Percentiles rank a stretch among this genome's conserved stretches.
These are phyloP conservation scores for Globisporangium takayamanum DNA, from an alignment of 352 stramenopile genomes.

Conservation along the genomic window DNA sequence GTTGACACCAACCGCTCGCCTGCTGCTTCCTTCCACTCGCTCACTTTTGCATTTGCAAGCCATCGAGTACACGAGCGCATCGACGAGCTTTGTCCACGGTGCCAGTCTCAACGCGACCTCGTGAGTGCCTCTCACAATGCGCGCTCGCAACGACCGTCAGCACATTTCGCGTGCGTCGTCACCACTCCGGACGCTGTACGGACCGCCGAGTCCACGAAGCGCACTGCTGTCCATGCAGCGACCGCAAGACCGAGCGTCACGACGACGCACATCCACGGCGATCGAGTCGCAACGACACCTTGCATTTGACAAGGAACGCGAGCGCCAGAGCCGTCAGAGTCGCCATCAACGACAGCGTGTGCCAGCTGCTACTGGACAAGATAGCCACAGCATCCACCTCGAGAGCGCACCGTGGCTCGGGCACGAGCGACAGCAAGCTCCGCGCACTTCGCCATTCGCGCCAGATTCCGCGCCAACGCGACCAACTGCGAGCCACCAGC, in stretches of 20 bases:
- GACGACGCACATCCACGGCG: not conserved
- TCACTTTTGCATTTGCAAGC: slow-evolving; percentile 4
- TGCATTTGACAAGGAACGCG: not conserved
- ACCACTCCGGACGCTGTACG: too few relatives aligned
- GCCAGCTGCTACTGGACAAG: not conserved
- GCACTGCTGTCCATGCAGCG: not conserved
- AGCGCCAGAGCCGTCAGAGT: not conserved
- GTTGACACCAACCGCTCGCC: too few relatives aligned
- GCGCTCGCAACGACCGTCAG: not conserved
- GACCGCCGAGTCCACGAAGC: not conserved
- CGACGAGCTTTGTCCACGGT: too few relatives aligned
- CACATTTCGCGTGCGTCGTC: not conserved
- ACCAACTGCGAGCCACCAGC: not conserved
- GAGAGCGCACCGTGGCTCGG: slow-evolving; percentile 13
- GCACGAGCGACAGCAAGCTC: slow-evolving; percentile 1
- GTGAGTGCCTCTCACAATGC: not conserved
- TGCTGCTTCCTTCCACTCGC: too few relatives aligned
- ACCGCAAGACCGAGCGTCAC: not conserved
- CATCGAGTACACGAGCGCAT: not conserved
- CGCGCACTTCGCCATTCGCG: not conserved
- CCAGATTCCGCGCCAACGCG: not conserved
- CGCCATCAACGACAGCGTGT: not conserved
- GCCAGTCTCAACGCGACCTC: too few relatives aligned
- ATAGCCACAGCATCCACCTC: slow-evolving; percentile 10
- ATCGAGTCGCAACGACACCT: not conserved